phyloP scores from a whole-genome alignment of 257 asterid genomes.

The Ocimum tenuiflorum region DNA sequence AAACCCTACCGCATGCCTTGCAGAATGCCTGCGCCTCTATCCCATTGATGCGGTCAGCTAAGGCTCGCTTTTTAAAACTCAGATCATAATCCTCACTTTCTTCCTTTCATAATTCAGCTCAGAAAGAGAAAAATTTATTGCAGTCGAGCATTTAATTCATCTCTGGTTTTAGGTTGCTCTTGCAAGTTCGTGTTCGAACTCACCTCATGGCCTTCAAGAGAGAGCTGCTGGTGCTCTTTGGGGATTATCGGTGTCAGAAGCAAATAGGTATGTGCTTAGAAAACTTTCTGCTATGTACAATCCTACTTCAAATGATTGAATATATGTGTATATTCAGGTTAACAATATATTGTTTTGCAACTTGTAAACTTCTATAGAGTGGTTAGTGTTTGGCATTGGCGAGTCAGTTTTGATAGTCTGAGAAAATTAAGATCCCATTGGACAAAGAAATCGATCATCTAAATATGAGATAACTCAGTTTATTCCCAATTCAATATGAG shows the following conservation, averaged over 20 bases:
- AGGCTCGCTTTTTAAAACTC: too few species aligned
- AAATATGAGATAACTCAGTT: not conserved
- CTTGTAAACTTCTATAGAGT: not conserved
- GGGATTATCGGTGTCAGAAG: slow-evolving; percentile 73
- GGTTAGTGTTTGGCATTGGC: not conserved
- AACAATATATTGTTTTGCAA: not conserved
- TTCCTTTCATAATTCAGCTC: not conserved
- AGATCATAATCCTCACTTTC: not conserved
- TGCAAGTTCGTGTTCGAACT: slow-evolving; percentile 40
- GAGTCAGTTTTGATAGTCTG: not conserved
- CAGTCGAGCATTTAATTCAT: not conserved
- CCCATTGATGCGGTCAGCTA: too few species aligned
- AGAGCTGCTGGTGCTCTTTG: slow-evolving; percentile 78
- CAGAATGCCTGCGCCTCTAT: too few species aligned
- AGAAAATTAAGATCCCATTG: not conserved
- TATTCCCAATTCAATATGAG: not conserved
- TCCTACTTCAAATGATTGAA: not conserved
- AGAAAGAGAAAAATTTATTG: not conserved
- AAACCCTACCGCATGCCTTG: too few species aligned
- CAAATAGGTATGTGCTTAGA: slow-evolving; percentile 54
- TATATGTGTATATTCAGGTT: not conserved
- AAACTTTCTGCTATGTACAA: not conserved
- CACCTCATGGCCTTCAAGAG: slow-evolving; percentile 64
- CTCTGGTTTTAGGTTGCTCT: slow-evolving; percentile 31
- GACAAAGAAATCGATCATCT: not conserved